These are phyloP conservation scores for Phaseolus lunatus DNA, from an alignment of 306 rosid species.

Conservation along the genomic window DNA sequence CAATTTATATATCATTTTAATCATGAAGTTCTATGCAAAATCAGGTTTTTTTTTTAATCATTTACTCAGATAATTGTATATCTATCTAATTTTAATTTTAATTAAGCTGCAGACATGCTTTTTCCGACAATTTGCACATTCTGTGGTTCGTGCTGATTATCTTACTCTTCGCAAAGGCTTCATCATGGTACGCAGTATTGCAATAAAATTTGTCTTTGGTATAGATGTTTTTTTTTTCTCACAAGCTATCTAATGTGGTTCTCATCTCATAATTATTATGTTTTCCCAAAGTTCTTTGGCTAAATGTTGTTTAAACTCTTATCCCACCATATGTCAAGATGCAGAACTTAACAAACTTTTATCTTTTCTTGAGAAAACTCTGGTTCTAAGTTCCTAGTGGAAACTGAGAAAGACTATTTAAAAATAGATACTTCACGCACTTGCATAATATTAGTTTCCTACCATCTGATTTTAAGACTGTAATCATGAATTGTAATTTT, in stretches of 20 bases:
- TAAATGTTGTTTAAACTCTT: constrained; percentile 10
- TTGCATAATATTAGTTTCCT: background rate
- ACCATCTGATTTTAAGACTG: constrained; percentile 16
- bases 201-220: constrained; percentile 13
- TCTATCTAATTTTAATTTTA: constrained; percentile 40
- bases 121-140: constrained; percentile 90
- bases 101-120: constrained; percentile 75
- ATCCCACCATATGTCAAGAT: constrained; percentile 25
- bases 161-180: constrained; percentile 93
- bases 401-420: constrained; percentile 15
- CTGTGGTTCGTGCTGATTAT: constrained; percentile 89
- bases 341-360: constrained; percentile 20
- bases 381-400: constrained; percentile 18
- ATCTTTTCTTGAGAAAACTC: background rate
- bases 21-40: constrained; percentile 26
- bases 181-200: constrained; percentile 70
- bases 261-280: constrained; percentile 20
- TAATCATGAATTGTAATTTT: constrained; percentile 11
- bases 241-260: constrained; percentile 28
- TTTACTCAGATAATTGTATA: background rate
- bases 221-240: constrained; percentile 32
- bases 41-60: constrained; percentile 40
- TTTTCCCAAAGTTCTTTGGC: background rate
- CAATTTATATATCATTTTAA: constrained; percentile 13
- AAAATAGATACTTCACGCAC: background rate